Conservation (phyloP, 1,284 basidiomycete species). For the Fistulinella staudtii region DNA sequence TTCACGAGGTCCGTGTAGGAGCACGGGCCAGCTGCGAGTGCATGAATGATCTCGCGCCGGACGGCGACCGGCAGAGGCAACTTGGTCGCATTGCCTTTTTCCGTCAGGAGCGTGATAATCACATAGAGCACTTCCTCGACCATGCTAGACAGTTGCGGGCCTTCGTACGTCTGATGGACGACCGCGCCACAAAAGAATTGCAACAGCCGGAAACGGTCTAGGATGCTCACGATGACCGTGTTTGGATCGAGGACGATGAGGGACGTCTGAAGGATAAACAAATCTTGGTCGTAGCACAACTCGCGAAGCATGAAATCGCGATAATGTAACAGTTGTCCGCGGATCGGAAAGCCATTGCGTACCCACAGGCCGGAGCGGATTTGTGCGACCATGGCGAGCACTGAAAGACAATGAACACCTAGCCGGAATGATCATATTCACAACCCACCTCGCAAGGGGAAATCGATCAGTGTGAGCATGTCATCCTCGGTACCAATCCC, state of each 20-base stretch:
- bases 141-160: constrained; percentile 74
- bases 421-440: neutral
- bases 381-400: constrained; percentile 87
- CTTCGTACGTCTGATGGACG: constrained; percentile 62
- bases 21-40: constrained; percentile 83
- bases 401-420: constrained; percentile 38
- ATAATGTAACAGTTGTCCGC: constrained; percentile 95
- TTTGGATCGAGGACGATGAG: constrained; percentile 80
- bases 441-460: constrained; percentile 74
- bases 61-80: constrained; percentile 68
- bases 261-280: constrained; percentile 87
- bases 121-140: constrained; percentile 92
- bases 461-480: constrained; percentile 75
- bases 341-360: constrained; percentile 93
- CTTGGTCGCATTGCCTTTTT: constrained; percentile 73
- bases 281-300: constrained; percentile 94
- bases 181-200: constrained; percentile 73
- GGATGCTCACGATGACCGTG: constrained; percentile 77
- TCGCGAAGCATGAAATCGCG: constrained; percentile 95
- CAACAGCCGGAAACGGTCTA: constrained; percentile 85
- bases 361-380: constrained; percentile 97
- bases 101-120: constrained; percentile 83
- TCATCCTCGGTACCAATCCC: constrained; percentile 58
- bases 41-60: constrained; percentile 86
- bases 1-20: constrained; percentile 92